A percentile compares a stretch with the other conserved stretches of the same genome.
These are phyloP conservation scores for Gossypium schwendimanii DNA, from an alignment of 441 rosid species.

Conservation along the genomic window DNA sequence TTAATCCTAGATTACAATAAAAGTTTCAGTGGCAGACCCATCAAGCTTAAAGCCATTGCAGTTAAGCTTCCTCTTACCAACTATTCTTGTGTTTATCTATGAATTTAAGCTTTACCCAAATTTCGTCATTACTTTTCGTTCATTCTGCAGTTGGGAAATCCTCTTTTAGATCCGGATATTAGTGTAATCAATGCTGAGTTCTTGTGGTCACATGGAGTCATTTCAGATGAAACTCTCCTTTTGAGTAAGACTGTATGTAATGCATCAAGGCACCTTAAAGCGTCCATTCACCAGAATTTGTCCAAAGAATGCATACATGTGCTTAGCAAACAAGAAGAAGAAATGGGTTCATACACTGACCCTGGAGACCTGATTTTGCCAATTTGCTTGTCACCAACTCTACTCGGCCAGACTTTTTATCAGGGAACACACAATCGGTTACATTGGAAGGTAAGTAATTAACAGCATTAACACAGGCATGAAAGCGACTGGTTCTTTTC, in stretches of 20 bases:
- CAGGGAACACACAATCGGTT: not conserved
- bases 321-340: not conserved
- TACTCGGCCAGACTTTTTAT: not conserved
- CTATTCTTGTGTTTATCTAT: not conserved
- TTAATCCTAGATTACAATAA: constrained; percentile 18
- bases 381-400: not conserved
- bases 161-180: not conserved
- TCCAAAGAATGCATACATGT: not conserved
- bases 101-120: not conserved
- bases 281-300: not conserved
- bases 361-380: not conserved
- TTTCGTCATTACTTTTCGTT: not conserved
- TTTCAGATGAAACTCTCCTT: not conserved
- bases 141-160: constrained; percentile 4
- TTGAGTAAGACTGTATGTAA: not conserved
- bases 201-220: constrained; percentile 6
- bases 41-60: constrained; percentile 28
- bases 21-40: constrained; percentile 1
- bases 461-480: not conserved
- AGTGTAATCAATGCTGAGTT: constrained; percentile 1
- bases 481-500: not conserved
- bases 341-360: constrained; percentile 2
- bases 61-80: constrained; percentile 8
- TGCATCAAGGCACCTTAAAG: not conserved
- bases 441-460: not conserved